These are phyloP conservation scores for Thelonectria olida DNA, from an alignment of 2,329 filamentous ascomycete species.

Conservation along the genomic window DNA sequence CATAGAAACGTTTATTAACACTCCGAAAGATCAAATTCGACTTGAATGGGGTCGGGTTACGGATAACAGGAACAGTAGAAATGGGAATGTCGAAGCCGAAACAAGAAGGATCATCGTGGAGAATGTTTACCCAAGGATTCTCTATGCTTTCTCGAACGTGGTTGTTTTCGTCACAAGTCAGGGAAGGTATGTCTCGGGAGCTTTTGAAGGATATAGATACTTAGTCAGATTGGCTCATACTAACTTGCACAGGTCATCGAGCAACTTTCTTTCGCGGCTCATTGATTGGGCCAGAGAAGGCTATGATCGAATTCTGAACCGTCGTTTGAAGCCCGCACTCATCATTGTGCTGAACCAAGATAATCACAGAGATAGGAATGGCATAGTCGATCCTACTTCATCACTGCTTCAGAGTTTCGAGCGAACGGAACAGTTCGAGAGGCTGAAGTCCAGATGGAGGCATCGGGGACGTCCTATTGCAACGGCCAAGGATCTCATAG, in stretches of 20 bases:
- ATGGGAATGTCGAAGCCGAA: background rate
- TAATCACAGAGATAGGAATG: background rate
- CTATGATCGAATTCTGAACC: constrained; percentile 22
- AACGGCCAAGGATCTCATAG: background rate
- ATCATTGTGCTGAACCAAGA: constrained; percentile 25
- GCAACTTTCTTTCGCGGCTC: constrained; percentile 5
- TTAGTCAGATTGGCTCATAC: background rate
- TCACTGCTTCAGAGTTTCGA: background rate
- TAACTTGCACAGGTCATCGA: background rate
- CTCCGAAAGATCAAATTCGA: background rate
- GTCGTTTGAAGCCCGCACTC: constrained; percentile 7
- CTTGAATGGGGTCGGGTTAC: background rate
- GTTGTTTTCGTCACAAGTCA: constrained; percentile 26
- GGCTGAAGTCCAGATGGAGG: background rate
- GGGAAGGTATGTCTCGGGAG: constrained; percentile 15
- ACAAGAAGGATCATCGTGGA: constrained; percentile 13
- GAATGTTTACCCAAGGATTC: constrained; percentile 20
- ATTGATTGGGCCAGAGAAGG: constrained; percentile 26
- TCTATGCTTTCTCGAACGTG: constrained; percentile 24
- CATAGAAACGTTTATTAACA: background rate
- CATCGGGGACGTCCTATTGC: background rate
- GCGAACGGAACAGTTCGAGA: background rate
- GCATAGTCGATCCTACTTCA: too few species aligned
- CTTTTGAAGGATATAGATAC: background rate
- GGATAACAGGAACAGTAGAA: background rate